Percentiles rank a stretch among this genome's conserved stretches.
Evolutionary conservation across 179 eudicot species (phyloP).

Genomic region (Gypsophila paniculata): DNA sequence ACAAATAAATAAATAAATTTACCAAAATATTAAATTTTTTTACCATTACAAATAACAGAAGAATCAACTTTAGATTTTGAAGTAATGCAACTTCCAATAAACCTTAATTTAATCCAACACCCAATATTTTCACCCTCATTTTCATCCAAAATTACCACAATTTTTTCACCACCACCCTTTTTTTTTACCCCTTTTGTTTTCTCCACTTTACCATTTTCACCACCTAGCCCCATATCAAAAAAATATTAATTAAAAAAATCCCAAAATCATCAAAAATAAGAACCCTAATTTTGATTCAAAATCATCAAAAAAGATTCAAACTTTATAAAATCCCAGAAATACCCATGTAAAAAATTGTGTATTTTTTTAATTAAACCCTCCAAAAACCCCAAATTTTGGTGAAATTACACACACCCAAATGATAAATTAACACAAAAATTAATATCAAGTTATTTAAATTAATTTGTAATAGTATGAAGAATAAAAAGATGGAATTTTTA

Average conservation of each 20-base stretch:
- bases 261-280: conserved; percentile 19
- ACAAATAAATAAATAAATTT: background rate
- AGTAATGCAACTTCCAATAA: conserved; percentile 47
- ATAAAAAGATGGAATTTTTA: conserved; percentile 1
- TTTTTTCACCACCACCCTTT: conserved; percentile 32
- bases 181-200: conserved; percentile 41
- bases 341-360: background rate
- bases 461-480: conserved; percentile 13
- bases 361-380: conserved; percentile 16
- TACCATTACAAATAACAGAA: conserved; percentile 46
- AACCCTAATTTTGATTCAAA: background rate
- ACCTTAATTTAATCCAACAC: conserved; percentile 53
- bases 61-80: conserved; percentile 64
- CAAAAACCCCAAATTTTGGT: conserved; percentile 29
- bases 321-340: conserved; percentile 14
- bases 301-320: conserved; percentile 19
- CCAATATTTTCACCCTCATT: conserved; percentile 44
- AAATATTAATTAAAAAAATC: conserved; percentile 11
- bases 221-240: conserved; percentile 39
- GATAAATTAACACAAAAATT: conserved; percentile 21
- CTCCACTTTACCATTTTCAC: conserved; percentile 39
- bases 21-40: conserved; percentile 7
- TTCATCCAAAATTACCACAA: conserved; percentile 28
- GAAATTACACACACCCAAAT: conserved; percentile 34
- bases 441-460: conserved; percentile 33